Percentiles rank a stretch among this genome's conserved stretches.
phyloP scores from a whole-genome alignment of 2,329 filamentous ascomycete genomes.

The Tolypocladium ophioglossoides region DNA sequence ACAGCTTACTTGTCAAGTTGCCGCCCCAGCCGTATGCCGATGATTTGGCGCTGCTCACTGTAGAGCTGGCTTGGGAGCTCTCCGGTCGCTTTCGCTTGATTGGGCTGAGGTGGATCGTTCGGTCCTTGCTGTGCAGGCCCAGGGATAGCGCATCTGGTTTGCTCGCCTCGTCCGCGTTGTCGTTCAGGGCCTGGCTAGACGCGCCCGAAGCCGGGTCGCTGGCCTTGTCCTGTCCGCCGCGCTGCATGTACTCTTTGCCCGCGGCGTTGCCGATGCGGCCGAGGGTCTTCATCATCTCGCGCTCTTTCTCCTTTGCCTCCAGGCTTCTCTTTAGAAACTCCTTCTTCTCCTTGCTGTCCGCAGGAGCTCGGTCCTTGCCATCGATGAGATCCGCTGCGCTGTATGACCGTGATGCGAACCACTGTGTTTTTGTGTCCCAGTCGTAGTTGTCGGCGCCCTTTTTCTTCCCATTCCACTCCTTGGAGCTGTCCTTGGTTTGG shows the following conservation, averaged over 20 bases:
- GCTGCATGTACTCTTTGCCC: slow-evolving; percentile 60
- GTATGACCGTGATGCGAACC: slow-evolving; percentile 38
- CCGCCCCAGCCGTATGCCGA: slow-evolving; percentile 46
- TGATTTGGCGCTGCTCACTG: slow-evolving; percentile 12
- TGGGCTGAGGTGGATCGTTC: slow-evolving; percentile 45
- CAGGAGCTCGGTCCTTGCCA: slow-evolving; percentile 45
- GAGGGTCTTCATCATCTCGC: slow-evolving; percentile 59
- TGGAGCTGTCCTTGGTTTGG: slow-evolving; percentile 12
- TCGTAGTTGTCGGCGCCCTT: slow-evolving; percentile 37
- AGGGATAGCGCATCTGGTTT: slow-evolving; percentile 31
- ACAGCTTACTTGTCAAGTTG: slow-evolving; percentile 42
- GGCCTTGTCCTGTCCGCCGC: slow-evolving; percentile 11
- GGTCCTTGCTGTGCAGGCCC: slow-evolving; percentile 22
- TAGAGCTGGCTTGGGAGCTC: slow-evolving; percentile 28
- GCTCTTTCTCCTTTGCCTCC: slow-evolving; percentile 59
- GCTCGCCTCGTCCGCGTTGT: slow-evolving; percentile 14
- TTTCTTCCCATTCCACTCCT: slow-evolving; percentile 9
- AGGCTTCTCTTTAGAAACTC: slow-evolving; percentile 57
- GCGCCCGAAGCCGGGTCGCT: slow-evolving; percentile 3
- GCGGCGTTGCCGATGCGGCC: slow-evolving; percentile 53
- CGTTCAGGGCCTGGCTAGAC: slow-evolving; percentile 4
- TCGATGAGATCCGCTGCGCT: slow-evolving; percentile 56
- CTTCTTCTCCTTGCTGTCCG: slow-evolving; percentile 49
- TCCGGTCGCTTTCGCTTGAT: slow-evolving; percentile 51
- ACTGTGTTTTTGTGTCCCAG: slow-evolving; percentile 44